phyloP scores from a whole-genome alignment of 805 yeast genomes.

The Candida alai region DNA sequence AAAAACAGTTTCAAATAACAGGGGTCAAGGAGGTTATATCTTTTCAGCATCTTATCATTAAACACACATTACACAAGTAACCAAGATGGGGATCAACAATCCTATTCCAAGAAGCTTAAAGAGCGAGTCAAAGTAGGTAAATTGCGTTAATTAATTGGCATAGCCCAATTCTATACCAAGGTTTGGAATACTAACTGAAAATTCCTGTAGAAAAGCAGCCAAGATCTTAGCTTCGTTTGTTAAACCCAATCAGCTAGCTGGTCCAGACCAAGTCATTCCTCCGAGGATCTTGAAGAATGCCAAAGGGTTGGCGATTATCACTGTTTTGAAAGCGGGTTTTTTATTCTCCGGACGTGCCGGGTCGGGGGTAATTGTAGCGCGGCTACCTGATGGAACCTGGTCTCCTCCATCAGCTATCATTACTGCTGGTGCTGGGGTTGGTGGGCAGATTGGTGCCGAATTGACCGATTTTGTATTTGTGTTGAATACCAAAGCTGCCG shows the following conservation, averaged over 20 bases:
- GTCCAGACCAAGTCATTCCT: constrained; percentile 86
- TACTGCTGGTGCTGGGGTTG: constrained; percentile 98
- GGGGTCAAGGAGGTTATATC: no score
- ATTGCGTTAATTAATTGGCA: not conserved
- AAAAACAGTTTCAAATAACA: no score
- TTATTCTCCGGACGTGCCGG: constrained; percentile 97
- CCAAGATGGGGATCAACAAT: constrained; percentile 63
- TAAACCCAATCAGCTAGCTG: constrained; percentile 90
- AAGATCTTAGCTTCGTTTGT: constrained; percentile 83
- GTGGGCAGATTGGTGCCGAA: constrained; percentile 96
- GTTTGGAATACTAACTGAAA: constrained; percentile 18
- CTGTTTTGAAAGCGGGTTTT: constrained; percentile 96
- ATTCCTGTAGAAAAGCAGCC: constrained; percentile 72
- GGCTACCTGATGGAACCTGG: constrained; percentile 94
- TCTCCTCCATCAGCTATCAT: constrained; percentile 95
- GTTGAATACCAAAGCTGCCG: constrained; percentile 82
- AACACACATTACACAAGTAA: not conserved
- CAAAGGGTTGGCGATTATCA: constrained; percentile 85
- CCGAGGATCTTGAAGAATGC: constrained; percentile 84
- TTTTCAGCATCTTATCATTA: not conserved
- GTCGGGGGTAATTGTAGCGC: constrained; percentile 90
- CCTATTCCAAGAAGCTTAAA: constrained; percentile 90
- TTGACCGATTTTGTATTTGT: constrained; percentile 94
- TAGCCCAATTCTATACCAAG: not conserved
- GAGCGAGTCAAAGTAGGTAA: constrained; percentile 76